Conservation (phyloP, 2,329 filamentous ascomycete species). For the Pseudogymnoascus sp. region DNA sequence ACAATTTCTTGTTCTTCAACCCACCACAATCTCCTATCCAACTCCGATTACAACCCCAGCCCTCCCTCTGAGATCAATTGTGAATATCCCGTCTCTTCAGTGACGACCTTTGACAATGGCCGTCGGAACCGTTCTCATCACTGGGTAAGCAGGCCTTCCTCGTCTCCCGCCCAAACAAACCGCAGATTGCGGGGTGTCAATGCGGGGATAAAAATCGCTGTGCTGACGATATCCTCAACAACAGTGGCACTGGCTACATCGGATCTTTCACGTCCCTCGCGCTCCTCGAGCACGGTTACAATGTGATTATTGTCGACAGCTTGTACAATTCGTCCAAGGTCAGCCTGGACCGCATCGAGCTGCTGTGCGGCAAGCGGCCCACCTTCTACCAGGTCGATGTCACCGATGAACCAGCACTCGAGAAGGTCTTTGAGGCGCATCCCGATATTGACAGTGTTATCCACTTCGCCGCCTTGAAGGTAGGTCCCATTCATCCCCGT, state of each 20-base stretch:
- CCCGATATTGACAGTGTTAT: constrained; percentile 96
- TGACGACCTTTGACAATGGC: constrained; percentile 47
- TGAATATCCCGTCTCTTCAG: constrained; percentile 15
- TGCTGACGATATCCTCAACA: constrained; percentile 21
- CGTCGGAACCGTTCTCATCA: constrained; percentile 81
- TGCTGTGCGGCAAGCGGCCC: constrained; percentile 82
- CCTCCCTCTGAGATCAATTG: constrained; percentile 11
- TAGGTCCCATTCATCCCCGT: constrained; percentile 30
- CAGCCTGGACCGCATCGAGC: constrained; percentile 87
- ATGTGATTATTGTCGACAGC: constrained; percentile 93
- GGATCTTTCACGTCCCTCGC: constrained; percentile 92
- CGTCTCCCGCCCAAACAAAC: constrained; percentile 13
- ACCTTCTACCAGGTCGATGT: constrained; percentile 80
- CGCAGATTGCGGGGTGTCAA: constrained; percentile 11
- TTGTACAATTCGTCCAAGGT: constrained; percentile 95
- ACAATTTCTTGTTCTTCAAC: neutral
- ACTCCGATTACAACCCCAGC: neutral
- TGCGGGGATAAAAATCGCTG: constrained; percentile 15
- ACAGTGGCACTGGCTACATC: constrained; percentile 96
- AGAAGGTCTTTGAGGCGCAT: constrained; percentile 80
- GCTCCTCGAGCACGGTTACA: constrained; percentile 87
- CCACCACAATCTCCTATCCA: neutral
- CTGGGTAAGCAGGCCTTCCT: constrained; percentile 55
- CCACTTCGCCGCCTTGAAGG: constrained; percentile 97
- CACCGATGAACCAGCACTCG: constrained; percentile 73